phyloP scores from a whole-genome alignment of 768 basidiomycete species.

The Ramaria rubella region DNA sequence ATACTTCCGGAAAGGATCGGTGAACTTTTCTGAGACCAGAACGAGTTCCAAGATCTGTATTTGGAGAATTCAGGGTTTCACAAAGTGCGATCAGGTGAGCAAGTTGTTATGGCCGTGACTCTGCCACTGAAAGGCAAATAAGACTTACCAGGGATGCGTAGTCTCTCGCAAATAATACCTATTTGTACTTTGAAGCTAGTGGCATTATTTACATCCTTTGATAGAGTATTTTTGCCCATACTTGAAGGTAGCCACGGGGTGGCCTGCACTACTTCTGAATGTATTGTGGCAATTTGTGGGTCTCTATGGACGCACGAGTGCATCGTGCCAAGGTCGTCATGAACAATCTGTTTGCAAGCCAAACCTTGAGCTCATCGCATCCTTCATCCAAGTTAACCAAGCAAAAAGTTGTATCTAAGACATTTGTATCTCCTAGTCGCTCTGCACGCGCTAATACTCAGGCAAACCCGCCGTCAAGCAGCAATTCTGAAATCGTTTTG shows the following conservation, averaged over 20 bases:
- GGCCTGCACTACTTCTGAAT: too few relatives aligned
- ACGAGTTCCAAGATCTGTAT: conserved; percentile 45
- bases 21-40: conserved; percentile 61
- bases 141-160: conserved; percentile 1
- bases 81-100: background rate
- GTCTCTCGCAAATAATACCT: background rate
- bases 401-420: background rate
- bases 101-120: background rate
- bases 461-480: background rate
- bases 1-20: conserved; percentile 47
- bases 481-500: background rate
- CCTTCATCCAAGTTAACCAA: background rate
- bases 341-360: background rate
- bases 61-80: background rate
- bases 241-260: background rate
- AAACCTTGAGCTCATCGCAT: background rate
- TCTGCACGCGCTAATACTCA: background rate
- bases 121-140: background rate
- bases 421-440: background rate
- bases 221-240: background rate
- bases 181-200: background rate
- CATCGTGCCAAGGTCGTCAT: background rate
- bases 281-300: background rate
- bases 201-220: background rate
- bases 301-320: background rate